Base-by-base conservation (phyloP, 768 basidiomycete genomes). In the Gyrodon lividus region DNA sequence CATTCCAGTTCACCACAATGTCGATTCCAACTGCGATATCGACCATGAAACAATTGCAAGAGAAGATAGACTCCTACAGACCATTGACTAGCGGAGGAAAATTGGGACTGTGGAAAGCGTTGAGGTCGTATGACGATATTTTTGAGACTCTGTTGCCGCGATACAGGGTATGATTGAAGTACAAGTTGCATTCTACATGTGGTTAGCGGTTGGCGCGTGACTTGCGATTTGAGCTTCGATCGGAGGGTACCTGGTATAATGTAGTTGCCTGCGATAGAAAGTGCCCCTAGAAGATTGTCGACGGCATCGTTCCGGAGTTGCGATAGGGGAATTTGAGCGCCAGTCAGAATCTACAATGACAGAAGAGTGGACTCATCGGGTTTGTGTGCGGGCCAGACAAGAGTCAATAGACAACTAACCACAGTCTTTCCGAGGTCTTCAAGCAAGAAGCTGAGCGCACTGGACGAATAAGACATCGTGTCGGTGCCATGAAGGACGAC, bases 361-460 rank as follows among this genome's bases (percentile, higher is more conserved):
- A 20, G 38, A 45, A 31, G 22, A 16, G 12, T 12, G 14, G n/a
- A 6, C 20, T 41, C 7, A n/a, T 39, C 2, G 10, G 43, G 8
- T 31, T 31, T 14, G 20, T 7, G 22, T 19, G 33, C 23, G 9
- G 16, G 28, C 24, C 5, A 42, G 14, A 45, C 14, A 13, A n/a
- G n/a, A n/a, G n/a, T n/a, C n/a, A n/a, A 48, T 24, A 8, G 28
- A 20, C 48, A 14, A 58, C 75, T 33, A 75, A 91, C 89, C 60
- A 94, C 87, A 1, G 91, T 93, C 72, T 92, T 94, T 43, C 92
- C 92, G 3, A 98, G 78, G 58, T 97, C 92, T 70, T 97, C 93
- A 6, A 98, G 77, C 48, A 98, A 70, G 67, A 97, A 98, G 63
- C 88, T 89, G 33, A 96, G 76, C 3, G 93, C 92, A 43, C 91